A percentile compares a stretch with the other conserved stretches of the same genome.
phyloP scores from a whole-genome alignment of 495 filamentous ascomycete species.

The Aspergillus asperescens region DNA sequence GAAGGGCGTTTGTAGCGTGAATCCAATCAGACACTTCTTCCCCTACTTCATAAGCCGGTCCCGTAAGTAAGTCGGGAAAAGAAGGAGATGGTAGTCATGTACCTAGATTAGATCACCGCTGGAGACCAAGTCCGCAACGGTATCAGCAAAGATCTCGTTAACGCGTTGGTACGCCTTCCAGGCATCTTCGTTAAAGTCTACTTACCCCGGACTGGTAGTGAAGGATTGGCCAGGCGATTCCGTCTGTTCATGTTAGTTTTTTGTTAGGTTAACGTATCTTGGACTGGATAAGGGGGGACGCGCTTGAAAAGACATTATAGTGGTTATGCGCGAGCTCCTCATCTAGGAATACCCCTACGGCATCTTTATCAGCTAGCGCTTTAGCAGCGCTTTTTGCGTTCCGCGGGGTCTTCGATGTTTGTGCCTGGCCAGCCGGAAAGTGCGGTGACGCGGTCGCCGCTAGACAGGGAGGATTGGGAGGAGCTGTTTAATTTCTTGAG shows the following conservation, averaged over 20 bases:
- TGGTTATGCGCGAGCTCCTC: slow-evolving; percentile 51
- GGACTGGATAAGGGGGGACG: not conserved
- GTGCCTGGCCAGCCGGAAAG: slow-evolving; percentile 87
- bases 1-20: slow-evolving; percentile 94
- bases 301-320: slow-evolving; percentile 59
- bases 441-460: slow-evolving; percentile 82
- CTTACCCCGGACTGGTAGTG: slow-evolving; percentile 94
- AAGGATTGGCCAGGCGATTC: slow-evolving; percentile 91
- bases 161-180: slow-evolving; percentile 86
- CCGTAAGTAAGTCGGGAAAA: slow-evolving; percentile 79
- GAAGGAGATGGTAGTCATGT: slow-evolving; percentile 95
- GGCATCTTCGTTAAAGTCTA: slow-evolving; percentile 78
- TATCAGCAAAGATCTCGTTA: slow-evolving; percentile 79
- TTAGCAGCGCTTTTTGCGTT: slow-evolving; percentile 44
- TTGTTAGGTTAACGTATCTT: not conserved
- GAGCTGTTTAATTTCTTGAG: slow-evolving; percentile 72
- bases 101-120: slow-evolving; percentile 88
- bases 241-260: too few relatives aligned
- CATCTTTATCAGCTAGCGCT: slow-evolving; percentile 45
- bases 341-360: slow-evolving; percentile 50
- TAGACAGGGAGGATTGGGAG: slow-evolving; percentile 77
- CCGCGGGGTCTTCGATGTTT: slow-evolving; percentile 40
- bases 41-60: slow-evolving; percentile 54
- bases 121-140: slow-evolving; percentile 63
- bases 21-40: slow-evolving; percentile 83